Evolutionary conservation across 1,284 basidiomycete species (phyloP).

Genomic region (Coniferiporia weirii): DNA sequence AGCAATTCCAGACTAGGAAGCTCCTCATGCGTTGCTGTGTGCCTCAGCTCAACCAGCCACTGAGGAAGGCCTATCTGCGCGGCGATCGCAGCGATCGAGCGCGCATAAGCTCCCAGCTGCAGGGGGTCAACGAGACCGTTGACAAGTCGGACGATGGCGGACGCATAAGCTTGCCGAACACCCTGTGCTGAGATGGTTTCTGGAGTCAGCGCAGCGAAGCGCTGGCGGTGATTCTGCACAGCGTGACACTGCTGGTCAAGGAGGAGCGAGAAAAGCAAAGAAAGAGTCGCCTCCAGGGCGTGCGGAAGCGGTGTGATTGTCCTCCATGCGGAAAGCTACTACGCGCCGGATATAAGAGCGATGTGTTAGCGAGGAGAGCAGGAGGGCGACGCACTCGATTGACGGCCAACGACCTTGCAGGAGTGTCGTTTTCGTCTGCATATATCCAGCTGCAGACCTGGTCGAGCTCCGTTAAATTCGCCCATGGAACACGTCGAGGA

Average conservation of each 20-base stretch:
- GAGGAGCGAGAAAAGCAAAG: constrained; percentile 58
- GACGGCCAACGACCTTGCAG: constrained; percentile 57
- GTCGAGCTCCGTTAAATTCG: constrained; percentile 67
- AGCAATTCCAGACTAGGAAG: constrained; percentile 82
- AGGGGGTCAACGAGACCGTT: constrained; percentile 94
- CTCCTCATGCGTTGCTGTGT: constrained; percentile 95
- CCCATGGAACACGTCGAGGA: constrained; percentile 84
- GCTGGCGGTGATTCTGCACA: neutral
- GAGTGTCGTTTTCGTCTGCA: constrained; percentile 54
- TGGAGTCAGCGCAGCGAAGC: constrained; percentile 7
- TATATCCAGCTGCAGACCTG: constrained; percentile 82
- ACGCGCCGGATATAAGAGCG: constrained; percentile 5
- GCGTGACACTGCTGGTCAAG: constrained; percentile 35
- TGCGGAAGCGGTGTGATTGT: constrained; percentile 66
- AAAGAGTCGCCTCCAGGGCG: constrained; percentile 67
- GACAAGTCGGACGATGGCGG: constrained; percentile 83
- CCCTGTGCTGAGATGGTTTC: constrained; percentile 32
- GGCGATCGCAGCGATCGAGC: constrained; percentile 88
- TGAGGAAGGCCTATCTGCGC: constrained; percentile 79
- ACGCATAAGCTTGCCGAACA: constrained; percentile 64
- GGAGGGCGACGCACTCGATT: constrained; percentile 52
- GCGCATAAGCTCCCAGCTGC: constrained; percentile 82
- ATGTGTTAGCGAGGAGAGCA: constrained; percentile 15
- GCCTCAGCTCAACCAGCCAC: constrained; percentile 91
- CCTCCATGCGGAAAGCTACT: constrained; percentile 73